A percentile compares a stretch with the other conserved stretches of the same genome.
phyloP scores from a whole-genome alignment of 495 filamentous ascomycete genomes.

The Penicillium robsamsonii region DNA sequence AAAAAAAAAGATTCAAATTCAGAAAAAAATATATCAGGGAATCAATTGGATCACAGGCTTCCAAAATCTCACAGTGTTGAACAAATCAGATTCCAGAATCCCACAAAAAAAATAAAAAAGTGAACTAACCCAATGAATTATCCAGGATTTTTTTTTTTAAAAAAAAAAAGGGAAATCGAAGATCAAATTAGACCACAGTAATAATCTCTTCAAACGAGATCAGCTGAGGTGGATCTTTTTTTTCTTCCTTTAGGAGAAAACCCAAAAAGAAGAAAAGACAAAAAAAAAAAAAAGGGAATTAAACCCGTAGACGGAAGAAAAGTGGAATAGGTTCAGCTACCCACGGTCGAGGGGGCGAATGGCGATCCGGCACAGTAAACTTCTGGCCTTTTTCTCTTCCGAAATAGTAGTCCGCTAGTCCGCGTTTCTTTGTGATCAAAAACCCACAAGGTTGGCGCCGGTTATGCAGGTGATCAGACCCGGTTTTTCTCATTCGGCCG shows the following conservation, averaged over 20 bases:
- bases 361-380: constrained; percentile 19
- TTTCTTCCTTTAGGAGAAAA: neutral
- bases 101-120: constrained; percentile 10
- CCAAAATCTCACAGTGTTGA: constrained; percentile 4
- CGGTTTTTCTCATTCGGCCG: constrained; percentile 22
- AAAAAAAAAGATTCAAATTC: constrained; percentile 6
- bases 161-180: neutral
- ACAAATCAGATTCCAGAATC: constrained; percentile 24
- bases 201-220: constrained; percentile 2
- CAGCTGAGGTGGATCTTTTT: constrained; percentile 6
- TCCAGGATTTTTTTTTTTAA: neutral
- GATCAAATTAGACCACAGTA: constrained; percentile 2
- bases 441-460: constrained; percentile 29
- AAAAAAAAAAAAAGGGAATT: neutral
- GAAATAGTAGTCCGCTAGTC: constrained; percentile 6
- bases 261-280: neutral
- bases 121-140: constrained; percentile 8
- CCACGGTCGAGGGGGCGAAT: constrained; percentile 33
- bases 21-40: constrained; percentile 13
- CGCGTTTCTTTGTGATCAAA: constrained; percentile 22
- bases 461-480: constrained; percentile 43
- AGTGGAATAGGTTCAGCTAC: constrained; percentile 24
- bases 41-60: constrained; percentile 23
- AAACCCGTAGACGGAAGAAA: constrained; percentile 2
- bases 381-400: neutral